A percentile compares a stretch with the other conserved stretches of the same genome.
Evolutionary conservation across 148 eudicot species (phyloP).

Genomic region (Drosera capensis): DNA sequence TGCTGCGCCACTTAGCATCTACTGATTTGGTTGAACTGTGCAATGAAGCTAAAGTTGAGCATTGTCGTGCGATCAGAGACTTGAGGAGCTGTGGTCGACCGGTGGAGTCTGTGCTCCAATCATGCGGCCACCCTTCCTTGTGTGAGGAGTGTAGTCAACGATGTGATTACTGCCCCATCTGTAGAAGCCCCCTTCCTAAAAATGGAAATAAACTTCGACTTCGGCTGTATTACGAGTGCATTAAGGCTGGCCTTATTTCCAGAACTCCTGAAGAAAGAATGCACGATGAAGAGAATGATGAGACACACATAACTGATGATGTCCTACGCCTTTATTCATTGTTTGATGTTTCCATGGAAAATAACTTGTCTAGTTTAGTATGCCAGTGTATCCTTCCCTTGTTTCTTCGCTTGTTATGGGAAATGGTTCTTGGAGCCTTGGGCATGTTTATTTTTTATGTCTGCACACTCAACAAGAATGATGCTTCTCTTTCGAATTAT

Average conservation of each 20-base stretch:
- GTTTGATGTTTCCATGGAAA: constrained; percentile 89
- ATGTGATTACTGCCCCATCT: constrained; percentile 79
- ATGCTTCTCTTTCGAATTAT: neutral
- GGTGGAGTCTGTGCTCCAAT: constrained; percentile 54
- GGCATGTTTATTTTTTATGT: neutral
- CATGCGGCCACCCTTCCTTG: constrained; percentile 94
- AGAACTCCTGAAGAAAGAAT: constrained; percentile 44
- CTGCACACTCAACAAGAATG: no score
- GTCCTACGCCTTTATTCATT: constrained; percentile 71
- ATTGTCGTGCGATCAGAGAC: constrained; percentile 88
- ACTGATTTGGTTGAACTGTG: constrained; percentile 79
- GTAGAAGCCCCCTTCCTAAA: constrained; percentile 53
- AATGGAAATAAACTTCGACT: constrained; percentile 40
- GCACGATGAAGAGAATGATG: constrained; percentile 47
- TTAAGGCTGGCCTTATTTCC: constrained; percentile 76
- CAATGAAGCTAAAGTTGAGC: constrained; percentile 89
- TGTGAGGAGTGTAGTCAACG: constrained; percentile 92
- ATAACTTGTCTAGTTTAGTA: constrained; percentile 62
- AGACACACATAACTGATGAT: constrained; percentile 43
- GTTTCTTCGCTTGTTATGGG: neutral
- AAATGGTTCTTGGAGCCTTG: neutral
- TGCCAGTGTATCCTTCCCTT: constrained; percentile 86
- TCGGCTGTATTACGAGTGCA: constrained; percentile 90
- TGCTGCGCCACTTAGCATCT: constrained; percentile 67
- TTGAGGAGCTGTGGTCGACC: constrained; percentile 79